These are phyloP conservation scores for Starmera dryadoides DNA, from an alignment of 805 yeast genomes.

Conservation along the genomic window DNA sequence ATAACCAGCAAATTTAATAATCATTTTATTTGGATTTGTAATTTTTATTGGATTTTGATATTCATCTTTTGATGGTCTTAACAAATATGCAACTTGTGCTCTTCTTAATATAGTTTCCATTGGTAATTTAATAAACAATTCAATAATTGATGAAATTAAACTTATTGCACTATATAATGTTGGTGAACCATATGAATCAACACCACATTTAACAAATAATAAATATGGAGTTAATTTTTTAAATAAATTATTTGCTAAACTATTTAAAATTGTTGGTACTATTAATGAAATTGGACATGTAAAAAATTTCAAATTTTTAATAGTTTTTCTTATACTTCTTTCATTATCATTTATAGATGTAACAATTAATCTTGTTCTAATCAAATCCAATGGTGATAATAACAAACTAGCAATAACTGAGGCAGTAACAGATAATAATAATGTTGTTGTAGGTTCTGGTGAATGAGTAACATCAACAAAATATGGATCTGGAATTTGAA, in stretches of 20 bases:
- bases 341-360: slow-evolving; percentile 46
- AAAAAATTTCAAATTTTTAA: slow-evolving; percentile 42
- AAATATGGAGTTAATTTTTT: slow-evolving; percentile 61
- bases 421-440: slow-evolving; percentile 62
- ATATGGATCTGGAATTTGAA: slow-evolving; percentile 83
- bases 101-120: slow-evolving; percentile 80
- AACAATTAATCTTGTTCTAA: slow-evolving; percentile 69
- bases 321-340: slow-evolving; percentile 68
- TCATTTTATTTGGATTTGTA: slow-evolving; percentile 36
- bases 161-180: slow-evolving; percentile 49
- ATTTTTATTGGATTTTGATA: slow-evolving; percentile 32
- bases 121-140: slow-evolving; percentile 73
- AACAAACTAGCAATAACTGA: slow-evolving; percentile 65
- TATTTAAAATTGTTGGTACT: slow-evolving; percentile 61
- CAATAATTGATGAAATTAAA: slow-evolving; percentile 55
- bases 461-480: slow-evolving; percentile 79
- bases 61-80: slow-evolving; percentile 22
- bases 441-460: slow-evolving; percentile 64
- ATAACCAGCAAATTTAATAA: slow-evolving; percentile 53
- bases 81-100: slow-evolving; percentile 66
- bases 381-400: slow-evolving; percentile 74
- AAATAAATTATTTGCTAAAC: slow-evolving; percentile 53
- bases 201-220: slow-evolving; percentile 49
- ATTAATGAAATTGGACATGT: slow-evolving; percentile 54
- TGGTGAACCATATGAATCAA: slow-evolving; percentile 63